Conservation (phyloP, 768 basidiomycete species). For the Hysterangium stoloniferum region DNA sequence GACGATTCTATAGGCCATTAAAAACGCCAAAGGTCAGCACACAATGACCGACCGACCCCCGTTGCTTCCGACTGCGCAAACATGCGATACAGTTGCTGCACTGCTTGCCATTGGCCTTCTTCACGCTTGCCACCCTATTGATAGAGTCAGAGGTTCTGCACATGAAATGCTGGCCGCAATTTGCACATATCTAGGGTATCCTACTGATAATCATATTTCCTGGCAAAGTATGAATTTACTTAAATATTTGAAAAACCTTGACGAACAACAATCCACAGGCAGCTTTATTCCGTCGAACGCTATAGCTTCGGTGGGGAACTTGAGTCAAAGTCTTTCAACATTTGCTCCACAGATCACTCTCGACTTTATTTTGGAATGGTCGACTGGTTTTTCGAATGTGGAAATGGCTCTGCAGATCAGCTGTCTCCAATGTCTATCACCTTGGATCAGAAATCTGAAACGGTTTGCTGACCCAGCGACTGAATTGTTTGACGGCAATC, state of each 20-base stretch:
- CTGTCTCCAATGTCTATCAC: conserved; percentile 76
- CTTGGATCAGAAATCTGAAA: conserved; percentile 81
- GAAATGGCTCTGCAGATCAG: conserved; percentile 46
- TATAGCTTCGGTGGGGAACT: conserved; percentile 47
- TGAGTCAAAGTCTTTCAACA: conserved; percentile 66
- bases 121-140: conserved; percentile 64
- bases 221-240: conserved; percentile 65
- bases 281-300: conserved; percentile 65
- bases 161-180: conserved; percentile 75
- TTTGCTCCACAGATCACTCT: conserved; percentile 78
- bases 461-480: conserved; percentile 62
- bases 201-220: conserved; percentile 61
- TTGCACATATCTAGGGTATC: conserved; percentile 67
- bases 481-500: conserved; percentile 59
- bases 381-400: conserved; percentile 39
- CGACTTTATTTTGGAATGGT: conserved; percentile 83
- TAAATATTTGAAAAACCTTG: too few species aligned
- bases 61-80: conserved; percentile 3
- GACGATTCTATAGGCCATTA: conserved; percentile 44
- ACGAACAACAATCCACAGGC: conserved; percentile 40
- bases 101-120: conserved; percentile 80
- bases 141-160: conserved; percentile 67
- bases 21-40: conserved; percentile 55
- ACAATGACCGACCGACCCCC: not conserved
- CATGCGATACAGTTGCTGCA: conserved; percentile 75